Conservation (phyloP, 208 protist species). For the Leishmania gerbilli region DNA sequence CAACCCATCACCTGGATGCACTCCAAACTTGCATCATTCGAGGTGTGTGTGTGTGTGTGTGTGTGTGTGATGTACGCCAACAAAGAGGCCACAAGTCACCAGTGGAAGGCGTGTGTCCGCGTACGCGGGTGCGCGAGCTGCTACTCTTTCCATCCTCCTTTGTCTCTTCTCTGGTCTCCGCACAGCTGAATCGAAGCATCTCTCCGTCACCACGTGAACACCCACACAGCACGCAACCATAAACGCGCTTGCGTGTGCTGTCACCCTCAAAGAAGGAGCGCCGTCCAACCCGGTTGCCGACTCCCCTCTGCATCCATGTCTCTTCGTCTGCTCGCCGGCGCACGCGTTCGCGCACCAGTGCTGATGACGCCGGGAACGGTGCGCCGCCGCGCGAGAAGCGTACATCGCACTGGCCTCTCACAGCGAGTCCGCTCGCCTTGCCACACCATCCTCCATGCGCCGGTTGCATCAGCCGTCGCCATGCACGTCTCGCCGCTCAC, state of each 20-base stretch:
- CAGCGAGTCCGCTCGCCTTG: background rate
- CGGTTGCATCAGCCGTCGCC: background rate
- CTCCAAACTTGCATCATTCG: background rate
- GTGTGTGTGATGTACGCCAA: background rate
- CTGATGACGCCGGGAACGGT: background rate
- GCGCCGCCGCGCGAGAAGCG: background rate
- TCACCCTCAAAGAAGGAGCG: background rate
- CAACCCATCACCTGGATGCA: background rate
- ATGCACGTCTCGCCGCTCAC: constrained; percentile 3
- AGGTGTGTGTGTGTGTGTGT: background rate
- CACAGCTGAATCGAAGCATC: background rate
- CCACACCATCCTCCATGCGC: background rate
- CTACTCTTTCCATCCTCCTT: background rate
- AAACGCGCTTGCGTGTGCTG: background rate
- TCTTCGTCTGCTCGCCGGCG: background rate
- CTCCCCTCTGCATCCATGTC: background rate
- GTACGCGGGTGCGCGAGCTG: background rate
- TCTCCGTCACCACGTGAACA: background rate
- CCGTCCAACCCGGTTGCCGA: background rate
- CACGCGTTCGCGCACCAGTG: background rate
- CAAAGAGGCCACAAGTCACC: background rate
- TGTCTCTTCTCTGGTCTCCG: background rate
- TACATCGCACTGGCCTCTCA: background rate
- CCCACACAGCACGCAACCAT: background rate
- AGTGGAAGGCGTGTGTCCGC: background rate